Conservation (phyloP, 345 rosid species). For the Citrus maxima region DNA sequence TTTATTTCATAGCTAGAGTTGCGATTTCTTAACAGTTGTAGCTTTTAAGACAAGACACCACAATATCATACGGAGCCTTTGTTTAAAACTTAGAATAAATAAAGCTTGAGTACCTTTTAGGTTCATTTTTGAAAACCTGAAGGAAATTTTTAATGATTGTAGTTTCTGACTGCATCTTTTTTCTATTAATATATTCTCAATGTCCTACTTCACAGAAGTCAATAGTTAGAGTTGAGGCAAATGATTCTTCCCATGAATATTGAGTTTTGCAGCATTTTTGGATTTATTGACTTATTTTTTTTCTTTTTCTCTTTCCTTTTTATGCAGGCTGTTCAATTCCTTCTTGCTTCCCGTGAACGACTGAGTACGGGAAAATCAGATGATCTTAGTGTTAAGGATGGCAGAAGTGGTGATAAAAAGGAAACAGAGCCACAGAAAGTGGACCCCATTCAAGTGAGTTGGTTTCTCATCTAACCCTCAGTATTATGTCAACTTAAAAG, state of each 20-base stretch:
- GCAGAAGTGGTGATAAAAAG: constrained; percentile 24
- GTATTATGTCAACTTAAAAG: neutral
- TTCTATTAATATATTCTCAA: neutral
- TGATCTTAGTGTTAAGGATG: constrained; percentile 26
- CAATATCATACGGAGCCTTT: too few relatives aligned
- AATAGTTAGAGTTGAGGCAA: neutral
- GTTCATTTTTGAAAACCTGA: neutral
- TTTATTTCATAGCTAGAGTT: too few relatives aligned
- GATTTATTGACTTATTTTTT: neutral
- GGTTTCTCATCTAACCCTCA: constrained; percentile 8
- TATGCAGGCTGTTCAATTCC: constrained; percentile 76
- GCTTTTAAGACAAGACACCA: too few relatives aligned
- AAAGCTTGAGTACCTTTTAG: neutral
- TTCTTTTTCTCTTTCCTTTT: constrained; percentile 8
- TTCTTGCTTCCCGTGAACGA: constrained; percentile 57
- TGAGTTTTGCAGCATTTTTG: neutral
- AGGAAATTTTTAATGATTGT: neutral
- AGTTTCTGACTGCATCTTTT: neutral
- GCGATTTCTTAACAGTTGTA: too few relatives aligned
- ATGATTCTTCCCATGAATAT: neutral
- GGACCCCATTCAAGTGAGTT: constrained; percentile 76
- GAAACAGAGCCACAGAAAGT: constrained; percentile 31
- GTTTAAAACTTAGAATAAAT: neutral
- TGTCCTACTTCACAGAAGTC: neutral
- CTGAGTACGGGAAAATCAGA: constrained; percentile 40